These are phyloP conservation scores for Triticum urartu DNA, from an alignment of 176 grass and related monocot genomes.

Conservation along the genomic window DNA sequence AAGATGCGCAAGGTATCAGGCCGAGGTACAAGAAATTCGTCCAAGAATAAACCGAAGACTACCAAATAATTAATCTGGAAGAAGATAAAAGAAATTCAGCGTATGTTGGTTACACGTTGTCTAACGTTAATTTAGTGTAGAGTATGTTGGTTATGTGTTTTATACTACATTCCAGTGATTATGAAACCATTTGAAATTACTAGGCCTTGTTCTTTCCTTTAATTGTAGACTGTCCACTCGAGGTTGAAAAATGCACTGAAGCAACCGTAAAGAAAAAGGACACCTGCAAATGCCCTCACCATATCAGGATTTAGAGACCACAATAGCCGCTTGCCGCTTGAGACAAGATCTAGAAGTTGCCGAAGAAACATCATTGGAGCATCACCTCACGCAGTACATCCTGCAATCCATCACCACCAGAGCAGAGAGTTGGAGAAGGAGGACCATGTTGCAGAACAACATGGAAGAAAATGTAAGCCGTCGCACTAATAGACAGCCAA, in stretches of 20 bases:
- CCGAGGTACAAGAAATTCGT: constrained; percentile 18
- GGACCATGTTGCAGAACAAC: neutral
- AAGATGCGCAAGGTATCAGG: neutral
- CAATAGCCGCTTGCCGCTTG: too few species aligned
- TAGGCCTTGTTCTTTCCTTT: too few species aligned
- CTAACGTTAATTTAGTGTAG: constrained; percentile 6
- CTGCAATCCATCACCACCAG: neutral
- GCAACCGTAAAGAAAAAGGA: too few species aligned
- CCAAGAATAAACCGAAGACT: neutral
- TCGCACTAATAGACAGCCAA: neutral
- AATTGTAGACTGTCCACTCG: too few species aligned
- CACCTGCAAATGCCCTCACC: too few species aligned
- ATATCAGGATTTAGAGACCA: too few species aligned
- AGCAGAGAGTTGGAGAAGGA: neutral
- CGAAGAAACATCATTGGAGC: neutral
- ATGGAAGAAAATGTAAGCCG: neutral
- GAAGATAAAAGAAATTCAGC: neutral
- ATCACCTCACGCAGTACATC: neutral
- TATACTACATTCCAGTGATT: neutral
- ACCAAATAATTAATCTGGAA: neutral
- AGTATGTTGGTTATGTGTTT: neutral
- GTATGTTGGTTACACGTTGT: neutral
- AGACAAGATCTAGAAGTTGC: too few species aligned
- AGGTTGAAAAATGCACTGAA: too few species aligned
- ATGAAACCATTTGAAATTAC: neutral